A percentile compares a stretch with the other conserved stretches of the same genome.
Conservation (phyloP, 306 rosid species). For the Trifolium repens region DNA sequence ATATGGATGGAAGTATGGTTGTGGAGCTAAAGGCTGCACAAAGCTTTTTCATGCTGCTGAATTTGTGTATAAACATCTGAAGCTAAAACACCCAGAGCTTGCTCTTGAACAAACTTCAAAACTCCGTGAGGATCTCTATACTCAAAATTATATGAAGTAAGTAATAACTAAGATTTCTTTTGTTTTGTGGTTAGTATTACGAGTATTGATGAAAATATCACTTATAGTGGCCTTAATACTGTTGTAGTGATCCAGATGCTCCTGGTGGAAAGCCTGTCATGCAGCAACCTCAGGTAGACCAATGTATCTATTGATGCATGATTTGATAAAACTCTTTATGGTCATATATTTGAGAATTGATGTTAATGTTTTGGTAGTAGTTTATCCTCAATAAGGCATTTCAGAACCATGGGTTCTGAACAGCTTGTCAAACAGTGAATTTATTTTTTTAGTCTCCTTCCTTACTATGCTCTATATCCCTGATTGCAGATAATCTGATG, state of each 20-base stretch:
- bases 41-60: slow-evolving; percentile 98
- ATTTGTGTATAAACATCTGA: slow-evolving; percentile 94
- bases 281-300: slow-evolving; percentile 89
- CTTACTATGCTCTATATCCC: slow-evolving; percentile 17
- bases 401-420: neutral
- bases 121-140: slow-evolving; percentile 88
- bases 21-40: slow-evolving; percentile 99
- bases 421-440: slow-evolving; percentile 2
- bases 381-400: slow-evolving; percentile 17
- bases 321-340: slow-evolving; percentile 14
- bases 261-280: slow-evolving; percentile 96
- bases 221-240: slow-evolving; percentile 46
- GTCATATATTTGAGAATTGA: slow-evolving; percentile 12
- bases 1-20: slow-evolving; percentile 99
- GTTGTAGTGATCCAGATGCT: slow-evolving; percentile 80
- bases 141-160: slow-evolving; percentile 96
- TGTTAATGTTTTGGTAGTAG: slow-evolving; percentile 6
- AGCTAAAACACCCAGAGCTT: slow-evolving; percentile 90
- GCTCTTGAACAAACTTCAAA: slow-evolving; percentile 79
- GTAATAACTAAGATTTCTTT: slow-evolving; percentile 40
- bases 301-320: slow-evolving; percentile 15
- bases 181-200: neutral
- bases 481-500: slow-evolving; percentile 24
- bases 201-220: slow-evolving; percentile 29
- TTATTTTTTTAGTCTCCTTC: neutral